Conservation (phyloP, 768 basidiomycete genomes). For the Udeniomyces megalosporus region DNA sequence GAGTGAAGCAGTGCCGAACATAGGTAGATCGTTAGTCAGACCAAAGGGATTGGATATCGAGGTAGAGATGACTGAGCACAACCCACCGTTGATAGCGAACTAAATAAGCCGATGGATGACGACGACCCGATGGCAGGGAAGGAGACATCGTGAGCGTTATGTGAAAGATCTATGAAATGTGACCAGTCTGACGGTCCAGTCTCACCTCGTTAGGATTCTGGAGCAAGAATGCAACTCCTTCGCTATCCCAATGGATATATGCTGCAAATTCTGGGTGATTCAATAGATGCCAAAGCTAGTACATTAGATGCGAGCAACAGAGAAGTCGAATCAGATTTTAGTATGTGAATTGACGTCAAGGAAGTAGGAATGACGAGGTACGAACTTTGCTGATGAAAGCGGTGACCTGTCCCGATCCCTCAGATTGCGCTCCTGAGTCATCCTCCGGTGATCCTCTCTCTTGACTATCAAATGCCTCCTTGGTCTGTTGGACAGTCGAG, state of each 20-base stretch:
- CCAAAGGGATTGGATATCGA: neutral
- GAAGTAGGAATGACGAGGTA: neutral
- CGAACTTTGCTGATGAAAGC: slow-evolving; percentile 14
- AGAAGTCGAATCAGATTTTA: neutral
- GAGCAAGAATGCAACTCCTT: slow-evolving; percentile 16
- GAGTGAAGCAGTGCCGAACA: neutral
- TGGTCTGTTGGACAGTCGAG: too few relatives aligned
- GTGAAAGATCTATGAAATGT: too few relatives aligned
- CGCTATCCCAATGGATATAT: slow-evolving; percentile 15
- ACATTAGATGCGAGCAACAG: neutral
- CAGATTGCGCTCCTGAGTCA: too few relatives aligned
- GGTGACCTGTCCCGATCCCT: neutral
- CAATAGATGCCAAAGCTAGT: slow-evolving; percentile 6
- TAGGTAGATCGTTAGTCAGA: neutral
- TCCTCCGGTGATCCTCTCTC: too few relatives aligned
- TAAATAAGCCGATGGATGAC: neutral
- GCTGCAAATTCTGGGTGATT: slow-evolving; percentile 8
- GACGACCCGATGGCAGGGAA: neutral
- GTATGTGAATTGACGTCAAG: too few relatives aligned
- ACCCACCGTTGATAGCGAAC: slow-evolving; percentile 14
- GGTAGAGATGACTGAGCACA: neutral
- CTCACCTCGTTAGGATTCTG: slow-evolving; percentile 13
- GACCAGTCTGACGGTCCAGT: too few relatives aligned
- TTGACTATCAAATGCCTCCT: too few relatives aligned
- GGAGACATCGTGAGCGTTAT: neutral